Conservation (phyloP, 2,329 filamentous ascomycete genomes). For the Acrodontium crateriforme region DNA sequence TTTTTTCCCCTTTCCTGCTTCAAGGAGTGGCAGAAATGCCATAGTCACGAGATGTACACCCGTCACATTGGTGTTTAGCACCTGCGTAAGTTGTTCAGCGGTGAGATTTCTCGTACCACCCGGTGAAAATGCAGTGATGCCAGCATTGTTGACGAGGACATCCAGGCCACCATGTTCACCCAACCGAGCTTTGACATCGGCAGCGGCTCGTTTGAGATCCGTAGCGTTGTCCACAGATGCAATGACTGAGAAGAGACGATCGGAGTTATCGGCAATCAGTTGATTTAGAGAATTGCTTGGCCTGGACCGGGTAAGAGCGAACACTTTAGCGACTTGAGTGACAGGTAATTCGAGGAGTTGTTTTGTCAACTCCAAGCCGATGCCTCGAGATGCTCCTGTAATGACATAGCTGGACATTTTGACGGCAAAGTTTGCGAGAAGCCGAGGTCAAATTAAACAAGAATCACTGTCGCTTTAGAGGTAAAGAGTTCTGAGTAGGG, state of each 20-base stretch:
- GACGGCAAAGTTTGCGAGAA: too few species aligned
- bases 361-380: conserved; percentile 23
- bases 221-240: conserved; percentile 25
- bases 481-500: too few species aligned
- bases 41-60: conserved; percentile 27
- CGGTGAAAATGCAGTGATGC: conserved; percentile 11
- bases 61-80: conserved; percentile 25
- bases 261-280: conserved; percentile 21
- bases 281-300: conserved; percentile 22
- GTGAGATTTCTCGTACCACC: conserved; percentile 2
- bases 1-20: conserved; percentile 27
- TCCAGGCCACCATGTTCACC: conserved; percentile 31
- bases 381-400: conserved; percentile 23
- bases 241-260: conserved; percentile 24
- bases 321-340: conserved; percentile 24
- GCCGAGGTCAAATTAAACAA: too few species aligned
- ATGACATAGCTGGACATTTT: conserved; percentile 22
- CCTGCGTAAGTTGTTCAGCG: conserved; percentile 15
- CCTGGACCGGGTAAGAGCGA: conserved; percentile 27
- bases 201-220: conserved; percentile 24
- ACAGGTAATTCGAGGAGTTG: conserved; percentile 18
- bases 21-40: conserved; percentile 27
- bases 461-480: too few species aligned
- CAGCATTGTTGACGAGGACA: conserved; percentile 35
- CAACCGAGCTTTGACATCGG: conserved; percentile 21